Percentiles rank a stretch among this genome's conserved stretches.
phyloP scores from a whole-genome alignment of 768 basidiomycete genomes.

The Boletus reticulatus region DNA sequence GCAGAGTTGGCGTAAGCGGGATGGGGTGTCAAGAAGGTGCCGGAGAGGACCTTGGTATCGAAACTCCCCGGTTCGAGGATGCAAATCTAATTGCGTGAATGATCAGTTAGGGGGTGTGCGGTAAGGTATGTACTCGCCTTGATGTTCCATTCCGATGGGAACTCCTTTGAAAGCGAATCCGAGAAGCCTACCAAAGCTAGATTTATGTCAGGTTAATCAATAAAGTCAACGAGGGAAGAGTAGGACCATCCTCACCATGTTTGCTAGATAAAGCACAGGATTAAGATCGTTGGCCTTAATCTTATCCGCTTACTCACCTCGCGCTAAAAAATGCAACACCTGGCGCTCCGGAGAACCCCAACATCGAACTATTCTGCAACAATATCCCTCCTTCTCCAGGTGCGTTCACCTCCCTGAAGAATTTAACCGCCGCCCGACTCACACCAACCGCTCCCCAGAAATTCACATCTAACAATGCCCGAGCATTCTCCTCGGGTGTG shows the following conservation, averaged over 20 bases:
- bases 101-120: background rate
- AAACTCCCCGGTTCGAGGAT: slow-evolving; percentile 21
- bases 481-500: slow-evolving; percentile 27
- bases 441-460: slow-evolving; percentile 21
- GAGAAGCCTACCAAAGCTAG: slow-evolving; percentile 12
- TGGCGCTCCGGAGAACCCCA: background rate
- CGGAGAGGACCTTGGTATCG: slow-evolving; percentile 5
- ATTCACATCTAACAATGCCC: slow-evolving; percentile 34
- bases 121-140: background rate
- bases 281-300: background rate
- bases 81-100: slow-evolving; percentile 6
- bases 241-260: slow-evolving; percentile 4
- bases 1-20: slow-evolving; percentile 8
- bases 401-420: slow-evolving; percentile 35
- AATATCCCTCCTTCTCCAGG: slow-evolving; percentile 10
- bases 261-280: slow-evolving; percentile 1
- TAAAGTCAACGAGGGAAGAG: no score
- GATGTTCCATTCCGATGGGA: slow-evolving; percentile 20
- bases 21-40: background rate
- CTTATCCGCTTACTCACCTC: background rate
- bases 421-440: slow-evolving; percentile 20
- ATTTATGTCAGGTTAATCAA: background rate
- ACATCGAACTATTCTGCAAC: slow-evolving; percentile 11
- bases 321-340: slow-evolving; percentile 6
- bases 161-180: slow-evolving; percentile 10